A percentile compares a stretch with the other conserved stretches of the same genome.
phyloP scores from a whole-genome alignment of 2,329 filamentous ascomycete species.

The Elsinoe arachidis region DNA sequence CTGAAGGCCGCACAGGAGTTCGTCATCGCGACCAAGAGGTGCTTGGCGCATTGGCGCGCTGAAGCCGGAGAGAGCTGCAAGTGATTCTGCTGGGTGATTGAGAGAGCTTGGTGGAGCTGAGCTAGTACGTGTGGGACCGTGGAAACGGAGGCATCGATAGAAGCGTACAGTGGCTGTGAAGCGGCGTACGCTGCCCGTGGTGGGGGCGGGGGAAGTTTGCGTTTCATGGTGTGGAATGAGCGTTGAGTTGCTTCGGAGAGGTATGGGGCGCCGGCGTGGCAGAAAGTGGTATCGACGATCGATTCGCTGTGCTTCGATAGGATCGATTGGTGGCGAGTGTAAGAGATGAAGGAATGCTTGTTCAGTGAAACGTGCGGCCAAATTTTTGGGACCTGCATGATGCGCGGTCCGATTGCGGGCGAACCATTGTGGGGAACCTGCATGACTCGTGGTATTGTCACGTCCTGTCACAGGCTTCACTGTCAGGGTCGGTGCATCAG shows the following conservation, averaged over 20 bases:
- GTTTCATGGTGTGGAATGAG: slow-evolving; percentile 1
- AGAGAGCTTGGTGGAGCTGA: not conserved
- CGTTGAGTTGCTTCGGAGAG: no score
- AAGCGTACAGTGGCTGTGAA: slow-evolving; percentile 8
- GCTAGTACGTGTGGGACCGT: not conserved
- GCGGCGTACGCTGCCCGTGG: slow-evolving; percentile 7
- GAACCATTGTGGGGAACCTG: not conserved
- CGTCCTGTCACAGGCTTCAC: not conserved
- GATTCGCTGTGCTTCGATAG: no score
- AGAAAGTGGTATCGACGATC: no score
- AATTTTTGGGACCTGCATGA: not conserved
- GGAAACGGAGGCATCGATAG: not conserved
- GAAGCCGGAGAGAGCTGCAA: not conserved
- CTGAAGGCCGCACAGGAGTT: not conserved
- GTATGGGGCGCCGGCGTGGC: no score
- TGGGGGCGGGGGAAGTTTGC: slow-evolving; percentile 7
- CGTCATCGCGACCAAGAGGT: not conserved
- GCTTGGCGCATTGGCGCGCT: not conserved
- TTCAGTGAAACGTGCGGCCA: slow-evolving; percentile 1
- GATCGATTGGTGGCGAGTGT: no score
- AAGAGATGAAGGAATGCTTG: not conserved
- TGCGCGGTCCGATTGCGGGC: not conserved
- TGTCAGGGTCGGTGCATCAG: no score
- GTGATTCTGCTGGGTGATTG: not conserved
- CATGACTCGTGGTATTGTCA: not conserved